Evolutionary conservation across 805 yeast species (phyloP).

Genomic region (Yarrowia sp.): DNA sequence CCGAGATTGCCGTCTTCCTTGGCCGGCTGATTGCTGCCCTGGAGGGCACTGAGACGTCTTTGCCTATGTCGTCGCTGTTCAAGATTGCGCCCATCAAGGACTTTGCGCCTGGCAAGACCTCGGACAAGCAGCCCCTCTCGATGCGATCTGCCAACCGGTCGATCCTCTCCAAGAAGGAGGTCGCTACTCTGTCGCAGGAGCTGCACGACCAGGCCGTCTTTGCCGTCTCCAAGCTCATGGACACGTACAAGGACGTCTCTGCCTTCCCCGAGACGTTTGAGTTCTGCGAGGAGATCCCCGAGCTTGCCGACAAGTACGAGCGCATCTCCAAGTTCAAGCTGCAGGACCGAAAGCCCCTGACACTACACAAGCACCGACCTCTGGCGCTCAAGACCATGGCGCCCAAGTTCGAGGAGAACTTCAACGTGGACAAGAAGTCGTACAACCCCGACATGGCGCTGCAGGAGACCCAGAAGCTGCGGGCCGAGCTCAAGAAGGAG

Average conservation of each 20-base stretch:
- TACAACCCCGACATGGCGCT: slow-evolving; percentile 79
- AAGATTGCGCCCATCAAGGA: slow-evolving; percentile 20
- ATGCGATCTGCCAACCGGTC: neutral
- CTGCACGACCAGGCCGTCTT: slow-evolving; percentile 14
- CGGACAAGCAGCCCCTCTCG: neutral
- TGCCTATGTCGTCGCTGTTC: slow-evolving; percentile 38
- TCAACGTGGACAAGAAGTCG: slow-evolving; percentile 91
- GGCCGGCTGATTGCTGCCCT: slow-evolving; percentile 39
- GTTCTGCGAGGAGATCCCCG: neutral
- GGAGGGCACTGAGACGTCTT: slow-evolving; percentile 49
- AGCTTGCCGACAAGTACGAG: slow-evolving; percentile 43
- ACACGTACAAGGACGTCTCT: slow-evolving; percentile 54
- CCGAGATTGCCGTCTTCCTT: slow-evolving; percentile 63
- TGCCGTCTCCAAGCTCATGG: slow-evolving; percentile 14
- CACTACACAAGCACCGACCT: slow-evolving; percentile 79
- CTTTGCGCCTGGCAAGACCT: neutral
- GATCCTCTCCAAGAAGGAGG: slow-evolving; percentile 1
- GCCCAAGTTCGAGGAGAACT: slow-evolving; percentile 93
- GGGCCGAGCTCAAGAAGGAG: slow-evolving; percentile 85
- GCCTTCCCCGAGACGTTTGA: slow-evolving; percentile 58
- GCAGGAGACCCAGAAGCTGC: slow-evolving; percentile 79
- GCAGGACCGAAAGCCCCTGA: slow-evolving; percentile 63
- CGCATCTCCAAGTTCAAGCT: slow-evolving; percentile 50
- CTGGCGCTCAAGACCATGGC: slow-evolving; percentile 78
- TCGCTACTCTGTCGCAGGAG: neutral